A percentile compares a stretch with the other conserved stretches of the same genome.
These are phyloP conservation scores for Mortierella alpina DNA, from an alignment of 192 early-diverging fungal species.

Conservation along the genomic window DNA sequence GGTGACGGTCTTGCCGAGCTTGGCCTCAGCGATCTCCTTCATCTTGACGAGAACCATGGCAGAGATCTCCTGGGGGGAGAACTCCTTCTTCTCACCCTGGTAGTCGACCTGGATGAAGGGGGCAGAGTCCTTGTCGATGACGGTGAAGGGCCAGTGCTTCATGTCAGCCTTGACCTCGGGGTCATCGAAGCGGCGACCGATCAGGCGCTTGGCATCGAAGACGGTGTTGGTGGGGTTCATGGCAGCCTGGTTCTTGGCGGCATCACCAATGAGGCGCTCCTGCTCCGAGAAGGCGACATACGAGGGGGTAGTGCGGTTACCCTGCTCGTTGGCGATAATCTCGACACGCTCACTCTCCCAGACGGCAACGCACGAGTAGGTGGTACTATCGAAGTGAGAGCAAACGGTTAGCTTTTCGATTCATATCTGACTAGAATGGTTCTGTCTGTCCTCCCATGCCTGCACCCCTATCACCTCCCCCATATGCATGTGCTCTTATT, in stretches of 20 bases:
- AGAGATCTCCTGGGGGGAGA: conserved; percentile 92
- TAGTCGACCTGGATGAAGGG: conserved; percentile 86
- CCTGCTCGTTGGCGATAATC: conserved; percentile 90
- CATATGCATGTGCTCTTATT: no score
- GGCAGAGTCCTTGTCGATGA: conserved; percentile 73
- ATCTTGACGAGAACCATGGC: conserved; percentile 97
- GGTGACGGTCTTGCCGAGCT: conserved; percentile 84
- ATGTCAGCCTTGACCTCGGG: conserved; percentile 83
- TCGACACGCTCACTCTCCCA: conserved; percentile 60
- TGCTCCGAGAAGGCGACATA: conserved; percentile 85
- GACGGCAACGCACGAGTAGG: conserved; percentile 60
- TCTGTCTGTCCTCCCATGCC: no score
- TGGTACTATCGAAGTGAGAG: conserved; percentile 22
- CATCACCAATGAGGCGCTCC: conserved; percentile 88
- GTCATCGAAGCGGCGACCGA: conserved; percentile 89
- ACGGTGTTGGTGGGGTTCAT: conserved; percentile 93
- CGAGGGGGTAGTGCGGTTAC: conserved; percentile 90
- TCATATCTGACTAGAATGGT: no score
- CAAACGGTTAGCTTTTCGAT: background rate
- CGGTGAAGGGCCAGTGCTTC: conserved; percentile 89
- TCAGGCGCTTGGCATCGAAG: conserved; percentile 90
- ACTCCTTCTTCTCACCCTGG: conserved; percentile 85
- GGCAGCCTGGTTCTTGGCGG: conserved; percentile 91
- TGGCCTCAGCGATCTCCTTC: conserved; percentile 83
- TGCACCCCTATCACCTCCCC: no score